Conservation (phyloP, 2,329 filamentous ascomycete species). For the Fusarium longipes region DNA sequence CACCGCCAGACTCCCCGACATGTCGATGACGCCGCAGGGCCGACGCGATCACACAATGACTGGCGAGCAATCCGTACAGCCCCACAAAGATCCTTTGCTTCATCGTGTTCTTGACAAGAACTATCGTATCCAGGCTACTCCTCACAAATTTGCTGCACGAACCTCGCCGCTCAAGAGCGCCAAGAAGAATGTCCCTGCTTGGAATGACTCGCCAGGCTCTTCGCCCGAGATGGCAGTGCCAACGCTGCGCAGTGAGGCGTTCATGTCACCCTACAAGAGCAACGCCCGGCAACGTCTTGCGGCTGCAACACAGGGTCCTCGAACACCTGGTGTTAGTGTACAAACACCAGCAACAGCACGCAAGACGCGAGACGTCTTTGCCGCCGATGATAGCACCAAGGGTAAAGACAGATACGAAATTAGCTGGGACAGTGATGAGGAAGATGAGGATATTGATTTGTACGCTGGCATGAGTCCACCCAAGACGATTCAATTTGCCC, state of each 20-base stretch:
- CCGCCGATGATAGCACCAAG: conserved; percentile 43
- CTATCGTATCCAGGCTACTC: conserved; percentile 92
- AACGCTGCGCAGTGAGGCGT: conserved; percentile 85
- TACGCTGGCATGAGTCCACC: conserved; percentile 86
- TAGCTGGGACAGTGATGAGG: conserved; percentile 80
- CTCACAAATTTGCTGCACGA: conserved; percentile 68
- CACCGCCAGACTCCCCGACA: conserved; percentile 67
- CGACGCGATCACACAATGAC: conserved; percentile 50
- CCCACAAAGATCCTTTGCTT: conserved; percentile 78
- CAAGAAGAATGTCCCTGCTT: conserved; percentile 54
- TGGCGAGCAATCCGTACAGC: conserved; percentile 51
- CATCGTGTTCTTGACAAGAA: conserved; percentile 96
- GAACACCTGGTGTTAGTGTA: conserved; percentile 87
- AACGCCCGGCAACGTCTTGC: conserved; percentile 56
- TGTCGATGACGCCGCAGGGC: conserved; percentile 72
- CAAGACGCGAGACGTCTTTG: conserved; percentile 64
- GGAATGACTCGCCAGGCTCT: conserved; percentile 72
- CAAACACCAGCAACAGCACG: conserved; percentile 73
- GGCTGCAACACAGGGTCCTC: conserved; percentile 60
- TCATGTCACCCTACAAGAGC: conserved; percentile 76
- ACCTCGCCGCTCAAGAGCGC: conserved; percentile 60
- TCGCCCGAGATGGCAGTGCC: conserved; percentile 84
- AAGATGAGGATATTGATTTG: conserved; percentile 70
- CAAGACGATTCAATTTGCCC: conserved; percentile 89
- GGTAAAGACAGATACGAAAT: conserved; percentile 64